A percentile compares a stretch with the other conserved stretches of the same genome.
These are phyloP conservation scores for Sapria himalayana DNA, from an alignment of 345 rosid species.

Conservation along the genomic window DNA sequence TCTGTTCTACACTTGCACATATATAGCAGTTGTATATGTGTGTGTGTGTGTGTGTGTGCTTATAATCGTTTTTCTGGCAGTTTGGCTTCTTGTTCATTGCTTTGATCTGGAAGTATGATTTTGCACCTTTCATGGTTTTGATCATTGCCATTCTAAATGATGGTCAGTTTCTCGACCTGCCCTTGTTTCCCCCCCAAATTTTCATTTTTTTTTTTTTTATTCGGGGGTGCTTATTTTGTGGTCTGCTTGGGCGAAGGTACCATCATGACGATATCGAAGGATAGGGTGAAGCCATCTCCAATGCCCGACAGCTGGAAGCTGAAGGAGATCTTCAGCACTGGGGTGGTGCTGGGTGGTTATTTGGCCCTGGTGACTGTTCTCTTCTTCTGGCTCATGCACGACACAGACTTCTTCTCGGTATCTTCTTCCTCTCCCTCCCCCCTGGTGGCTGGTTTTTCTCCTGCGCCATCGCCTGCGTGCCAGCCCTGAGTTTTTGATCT, in stretches of 20 bases:
- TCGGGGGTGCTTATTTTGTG: conserved; percentile 5
- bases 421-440: background rate
- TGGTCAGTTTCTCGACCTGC: conserved; percentile 20
- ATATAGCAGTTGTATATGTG: conserved; percentile 76
- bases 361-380: conserved; percentile 61
- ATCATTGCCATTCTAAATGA: conserved; percentile 80
- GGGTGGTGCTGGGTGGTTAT: conserved; percentile 68
- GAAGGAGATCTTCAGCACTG: conserved; percentile 58
- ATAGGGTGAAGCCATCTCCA: conserved; percentile 75
- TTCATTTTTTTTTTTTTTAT: background rate
- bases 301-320: conserved; percentile 88
- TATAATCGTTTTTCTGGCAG: conserved; percentile 17
- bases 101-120: conserved; percentile 73
- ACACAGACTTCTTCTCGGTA: conserved; percentile 59
- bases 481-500: too few species aligned
- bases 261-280: conserved; percentile 82
- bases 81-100: conserved; percentile 83
- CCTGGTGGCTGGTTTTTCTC: too few species aligned
- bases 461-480: too few species aligned
- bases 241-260: conserved; percentile 25
- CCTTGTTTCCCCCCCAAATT: background rate
- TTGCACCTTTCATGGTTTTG: conserved; percentile 79
- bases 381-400: conserved; percentile 70
- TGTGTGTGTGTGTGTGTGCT: conserved; percentile 63
- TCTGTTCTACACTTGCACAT: too few species aligned